Base-by-base conservation (phyloP, 2,329 filamentous ascomycete species). In the Phialophora tarda region DNA sequence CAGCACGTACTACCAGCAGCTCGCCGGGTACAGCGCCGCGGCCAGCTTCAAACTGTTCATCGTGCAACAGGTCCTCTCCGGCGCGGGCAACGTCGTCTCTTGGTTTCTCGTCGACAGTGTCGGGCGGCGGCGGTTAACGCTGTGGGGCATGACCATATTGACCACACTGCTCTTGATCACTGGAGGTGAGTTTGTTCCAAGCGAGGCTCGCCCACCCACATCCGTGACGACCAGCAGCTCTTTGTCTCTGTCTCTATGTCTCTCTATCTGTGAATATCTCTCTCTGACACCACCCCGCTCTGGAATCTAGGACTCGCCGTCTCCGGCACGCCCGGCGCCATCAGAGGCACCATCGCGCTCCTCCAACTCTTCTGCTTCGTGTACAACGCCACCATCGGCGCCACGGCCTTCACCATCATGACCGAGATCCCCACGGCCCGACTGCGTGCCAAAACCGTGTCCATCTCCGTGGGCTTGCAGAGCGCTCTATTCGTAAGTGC, bases 131-230 rank as follows among this genome's bases (percentile, higher is more conserved):
- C 77, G 74, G 1, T 68, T 81, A 0, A 81, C 80, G 69, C 67
- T 79, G 26, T 75, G 84, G 44, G 81, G 83, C 0, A 83, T 85
- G 71, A 75, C 84, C 5, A 82, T 82, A 0, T 83, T 83, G 0
- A 83, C 82, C 0, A 77, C 83, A 6, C 79, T 86, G 34, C 54
- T 63, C 6, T 47, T 63, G 82, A 83, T 69, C 77, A 78, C 74
- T 7, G 79, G 78, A 47, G 77, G 79, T 67, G 32, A 14, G 58
- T 28, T 26, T 26, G 17, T 0, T n/a, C 44, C 3, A 26, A 48
- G 12, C 21, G 28, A 30, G 28, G n/a, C n/a, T n/a, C n/a, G n/a
- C n/a, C n/a, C n/a, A 32, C 1, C 4, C 21, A 44, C 34, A 26
- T 23, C 47, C 10, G 47, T 41, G 34, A 24, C 12, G 21, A 26